Evolutionary conservation across 208 protist species (phyloP).

Genomic region (Trypanosoma brucei): DNA sequence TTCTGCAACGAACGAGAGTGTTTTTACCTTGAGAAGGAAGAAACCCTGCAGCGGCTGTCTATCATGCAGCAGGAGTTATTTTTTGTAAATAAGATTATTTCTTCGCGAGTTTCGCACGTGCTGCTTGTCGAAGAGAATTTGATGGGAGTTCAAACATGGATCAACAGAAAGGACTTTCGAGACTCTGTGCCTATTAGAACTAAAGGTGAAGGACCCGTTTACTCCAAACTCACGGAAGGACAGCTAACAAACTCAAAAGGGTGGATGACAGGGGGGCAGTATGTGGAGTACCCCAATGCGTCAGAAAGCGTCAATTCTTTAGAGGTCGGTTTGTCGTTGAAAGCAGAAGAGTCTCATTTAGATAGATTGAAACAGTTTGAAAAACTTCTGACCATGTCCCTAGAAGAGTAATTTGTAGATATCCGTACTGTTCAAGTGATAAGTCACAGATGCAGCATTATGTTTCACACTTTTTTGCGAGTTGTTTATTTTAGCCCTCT

Average conservation of each 20-base stretch:
- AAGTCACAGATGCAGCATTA: too few relatives aligned
- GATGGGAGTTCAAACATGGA: too few relatives aligned
- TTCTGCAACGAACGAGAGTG: not conserved
- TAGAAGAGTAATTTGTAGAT: constrained; percentile 3
- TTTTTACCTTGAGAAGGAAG: constrained; percentile 22
- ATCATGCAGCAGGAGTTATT: constrained; percentile 18
- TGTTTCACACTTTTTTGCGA: too few relatives aligned
- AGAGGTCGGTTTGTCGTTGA: constrained; percentile 1
- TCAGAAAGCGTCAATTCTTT: constrained; percentile 16
- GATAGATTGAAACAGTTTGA: constrained; percentile 18
- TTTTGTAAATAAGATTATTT: constrained; percentile 7
- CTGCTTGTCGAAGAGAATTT: constrained; percentile 1
- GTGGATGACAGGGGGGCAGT: not conserved
- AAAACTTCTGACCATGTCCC: constrained; percentile 9
- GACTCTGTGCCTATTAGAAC: too few relatives aligned
- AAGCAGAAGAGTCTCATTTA: constrained; percentile 13
- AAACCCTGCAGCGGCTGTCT: constrained; percentile 11
- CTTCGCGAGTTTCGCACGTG: constrained; percentile 11
- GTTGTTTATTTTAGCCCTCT: too few relatives aligned
- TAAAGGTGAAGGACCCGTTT: too few relatives aligned
- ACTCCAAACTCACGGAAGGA: too few relatives aligned
- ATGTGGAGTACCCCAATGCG: constrained; percentile 6
- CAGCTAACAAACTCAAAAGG: too few relatives aligned
- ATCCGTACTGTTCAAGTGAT: too few relatives aligned
- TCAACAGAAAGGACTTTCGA: too few relatives aligned